A percentile compares a stretch with the other conserved stretches of the same genome.
phyloP scores from a whole-genome alignment of 331 rosid species.

The Pyrus hybrid region DNA sequence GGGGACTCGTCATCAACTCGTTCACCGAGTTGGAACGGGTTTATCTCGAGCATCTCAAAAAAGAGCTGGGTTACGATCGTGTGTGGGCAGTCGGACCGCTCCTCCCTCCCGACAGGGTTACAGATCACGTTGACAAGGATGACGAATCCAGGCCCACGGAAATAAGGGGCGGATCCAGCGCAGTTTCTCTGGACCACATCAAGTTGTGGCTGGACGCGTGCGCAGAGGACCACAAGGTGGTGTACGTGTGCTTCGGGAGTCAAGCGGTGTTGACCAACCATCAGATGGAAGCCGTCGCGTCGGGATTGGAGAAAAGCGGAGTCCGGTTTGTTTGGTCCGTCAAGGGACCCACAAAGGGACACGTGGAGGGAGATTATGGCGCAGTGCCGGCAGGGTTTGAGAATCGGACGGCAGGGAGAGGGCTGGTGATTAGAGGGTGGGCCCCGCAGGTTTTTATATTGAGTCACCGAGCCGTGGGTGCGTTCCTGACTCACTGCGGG shows the following conservation, averaged over 20 bases:
- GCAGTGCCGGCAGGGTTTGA: conserved; percentile 2
- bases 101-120: neutral
- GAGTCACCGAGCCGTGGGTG: conserved; percentile 35
- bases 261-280: conserved; percentile 2
- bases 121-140: neutral
- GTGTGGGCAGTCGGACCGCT: conserved; percentile 30
- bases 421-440: conserved; percentile 47
- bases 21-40: conserved; percentile 13
- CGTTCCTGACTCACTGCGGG: conserved; percentile 52
- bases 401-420: conserved; percentile 15
- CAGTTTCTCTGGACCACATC: conserved; percentile 8
- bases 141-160: neutral
- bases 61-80: conserved; percentile 15
- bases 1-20: conserved; percentile 30
- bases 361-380: neutral
- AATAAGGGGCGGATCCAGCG: conserved; percentile 23
- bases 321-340: conserved; percentile 35
- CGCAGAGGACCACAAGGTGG: conserved; percentile 12
- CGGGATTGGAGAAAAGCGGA: conserved; percentile 26
- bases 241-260: conserved; percentile 50
- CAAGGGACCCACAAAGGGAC: conserved; percentile 5
- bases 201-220: conserved; percentile 38
- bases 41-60: conserved; percentile 12
- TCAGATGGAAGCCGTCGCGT: conserved; percentile 18
- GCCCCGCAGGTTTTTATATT: conserved; percentile 45